Conservation (phyloP, 176 grass and related monocot genomes). For the Oryza brachyantha region DNA sequence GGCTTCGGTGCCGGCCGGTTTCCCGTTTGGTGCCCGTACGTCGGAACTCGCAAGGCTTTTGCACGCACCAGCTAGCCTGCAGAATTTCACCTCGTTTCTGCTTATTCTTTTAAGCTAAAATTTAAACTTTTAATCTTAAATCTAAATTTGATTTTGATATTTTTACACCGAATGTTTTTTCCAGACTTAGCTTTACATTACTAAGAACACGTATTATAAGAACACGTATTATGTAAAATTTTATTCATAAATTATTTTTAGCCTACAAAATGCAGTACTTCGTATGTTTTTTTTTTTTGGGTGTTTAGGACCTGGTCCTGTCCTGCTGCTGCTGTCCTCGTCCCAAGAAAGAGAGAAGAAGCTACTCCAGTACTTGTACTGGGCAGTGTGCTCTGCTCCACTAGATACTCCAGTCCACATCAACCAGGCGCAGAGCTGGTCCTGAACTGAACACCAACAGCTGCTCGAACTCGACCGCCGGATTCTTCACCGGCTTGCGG, state of each 20-base stretch:
- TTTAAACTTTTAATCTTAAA: too few relatives aligned
- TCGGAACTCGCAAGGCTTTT: conserved; percentile 19
- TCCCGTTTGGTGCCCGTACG: conserved; percentile 4
- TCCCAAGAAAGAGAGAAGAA: neutral
- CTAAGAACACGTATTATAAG: too few relatives aligned
- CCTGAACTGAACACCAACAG: neutral
- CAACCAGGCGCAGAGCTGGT: neutral
- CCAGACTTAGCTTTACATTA: too few relatives aligned
- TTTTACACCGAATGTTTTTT: too few relatives aligned
- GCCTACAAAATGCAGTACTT: too few relatives aligned
- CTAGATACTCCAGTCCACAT: neutral
- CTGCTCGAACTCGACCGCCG: too few relatives aligned
- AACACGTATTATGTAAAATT: too few relatives aligned
- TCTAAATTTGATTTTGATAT: too few relatives aligned
- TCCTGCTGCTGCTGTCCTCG: neutral
- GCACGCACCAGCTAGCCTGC: neutral
- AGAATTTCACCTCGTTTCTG: too few relatives aligned
- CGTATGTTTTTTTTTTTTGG: too few relatives aligned
- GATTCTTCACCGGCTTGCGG: neutral
- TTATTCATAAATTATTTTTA: too few relatives aligned
- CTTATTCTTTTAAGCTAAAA: too few relatives aligned
- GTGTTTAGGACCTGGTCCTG: neutral
- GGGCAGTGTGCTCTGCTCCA: neutral
- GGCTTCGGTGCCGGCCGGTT: neutral
- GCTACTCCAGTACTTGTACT: neutral